Base-by-base conservation (phyloP, 805 yeast species). In the Myxozyma neglecta region DNA sequence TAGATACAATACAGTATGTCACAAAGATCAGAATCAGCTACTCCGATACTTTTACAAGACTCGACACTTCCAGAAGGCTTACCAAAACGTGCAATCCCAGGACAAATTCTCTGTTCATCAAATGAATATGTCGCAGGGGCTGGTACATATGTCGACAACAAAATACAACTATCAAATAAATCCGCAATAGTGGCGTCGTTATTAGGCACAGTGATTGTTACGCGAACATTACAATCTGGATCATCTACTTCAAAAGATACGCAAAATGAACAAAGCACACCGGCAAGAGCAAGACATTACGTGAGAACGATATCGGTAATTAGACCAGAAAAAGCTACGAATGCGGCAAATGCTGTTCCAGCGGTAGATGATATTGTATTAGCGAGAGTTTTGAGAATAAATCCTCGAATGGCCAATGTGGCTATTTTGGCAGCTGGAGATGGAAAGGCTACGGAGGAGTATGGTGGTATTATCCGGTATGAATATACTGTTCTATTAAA, bases 361-460 rank as follows among this genome's bases (percentile, higher is more conserved):
- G 83, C 85, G 64, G 97, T 90, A 66, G 88, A 89, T 35, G 97
- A 93, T 72, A 74, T 86, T 29, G 97, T 94, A 1, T 76, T 93
- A 20, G 90, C 90, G 0, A 80, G 85, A 57, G 88, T 94, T 29
- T 84, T 86, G 32, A 82, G 86, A 68, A 80, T 92, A 43, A 81
- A 85, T 8, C 75, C 79, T 45, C 83, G 81, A 59, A 92, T 92
- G 73, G 96, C 91, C 1, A 80, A 80, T 69, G 87, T 90, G 47
- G 97, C 91, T 68, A 89, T 94, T 16, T 70, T 83, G 44, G 86
- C 82, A 0, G 85, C 88, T 3, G 93, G 88, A 64, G 84, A 84
- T 42, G 52, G 56, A n/a, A 47, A 50, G 20, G 44, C 61, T 11
- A 53, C 60, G 32, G 72, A 66, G 10, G 70, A 65, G 43, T 69